Evolutionary conservation across 805 yeast genomes (phyloP), one percentile per base, ranked within the genome.

Genomic region (Saccharomycopsis microspora): DNA sequence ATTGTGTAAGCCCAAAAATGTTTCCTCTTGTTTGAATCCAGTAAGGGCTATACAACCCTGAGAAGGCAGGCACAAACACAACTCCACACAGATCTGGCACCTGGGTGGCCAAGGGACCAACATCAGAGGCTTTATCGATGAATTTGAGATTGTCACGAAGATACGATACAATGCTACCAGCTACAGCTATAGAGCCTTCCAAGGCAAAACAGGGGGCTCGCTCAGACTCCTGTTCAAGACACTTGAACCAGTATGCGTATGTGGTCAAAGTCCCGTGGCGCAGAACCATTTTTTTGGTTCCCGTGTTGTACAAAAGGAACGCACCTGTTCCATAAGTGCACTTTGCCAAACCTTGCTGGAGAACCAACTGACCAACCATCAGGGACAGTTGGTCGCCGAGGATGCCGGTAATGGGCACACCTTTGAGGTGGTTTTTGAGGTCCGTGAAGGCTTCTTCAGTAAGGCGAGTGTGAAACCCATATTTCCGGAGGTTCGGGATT

Each of bases 311-410:
- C 54, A 90, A 70, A 53, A 89, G 65, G 71, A 89, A 89, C 63
- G 95, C 85, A 53, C 97, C 97, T 1, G 97, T 89, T 54, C 97
- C 97, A 60, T 88, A 89, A 7, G 97, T 89, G 71, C 95, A 87
- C 65, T 89, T 89, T 41, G 96, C 96, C 41, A 82, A 78, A 48
- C 96, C 96, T 41, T 77, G 73, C 54, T 76, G 72, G 58, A 87
- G 77, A 1, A 96, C 96, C 64, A 85, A 65, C 65, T 89, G 96
- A 36, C 97, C 97, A 44, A 88, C 95, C 52, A 90, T 65, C 1
- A 97, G 93, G 2, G 96, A 87, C 48, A 89, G 78, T 68, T 89
- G 97, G 67, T 89, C 97, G 50, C 97, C 97, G 32, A 89, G 70
- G 65, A 95, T 85, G 41, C 96, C 96, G 57, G 85, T 76, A 49